Evolutionary conservation across 306 rosid genomes (phyloP), one percentile per base, ranked within the genome.

Genomic region (Mucuna pruriens): DNA sequence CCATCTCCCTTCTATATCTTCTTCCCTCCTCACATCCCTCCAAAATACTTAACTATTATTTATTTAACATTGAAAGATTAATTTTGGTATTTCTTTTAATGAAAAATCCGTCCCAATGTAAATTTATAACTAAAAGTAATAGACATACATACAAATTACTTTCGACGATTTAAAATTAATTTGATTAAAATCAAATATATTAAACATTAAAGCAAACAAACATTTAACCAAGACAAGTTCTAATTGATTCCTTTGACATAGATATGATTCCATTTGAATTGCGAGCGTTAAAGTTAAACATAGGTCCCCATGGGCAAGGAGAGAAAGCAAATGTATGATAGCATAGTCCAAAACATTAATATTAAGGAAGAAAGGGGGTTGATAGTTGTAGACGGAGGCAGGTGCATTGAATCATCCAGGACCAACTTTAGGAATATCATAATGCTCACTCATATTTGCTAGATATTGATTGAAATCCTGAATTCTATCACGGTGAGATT

Each of bases 361-460:
- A 44, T 49, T 78, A 85, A 79, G 31, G 5, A 31, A 76, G 81
- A 44, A 40, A 68, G 38, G 71, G 65, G 17, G 61, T 42, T 77
- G 75, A 77, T 16, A 26, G 16, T 78, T 22, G 61, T 4, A 57
- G 9, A 39, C 29, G 46, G n/a, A n/a, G n/a, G n/a, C n/a, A n/a
- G n/a, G n/a, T n/a, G 22, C 15, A 4, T 26, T 6, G 20, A 73
- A 67, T 92, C 66, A 94, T 46, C 99, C 99, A 34, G 97, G 99
- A 19, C 97, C 99, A 77, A 95, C 97, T 83, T 93, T 95, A 64
- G 99, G 97, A 80, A 95, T 95, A 86, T 95, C 99, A 85, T 95
- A 95, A 80, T 95, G 99, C 97, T 95, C 99, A 33, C 99, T 95
- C 97, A 95, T 92, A 88, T 95, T 95, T 19, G 99, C 99, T 12